These are phyloP conservation scores for Rhizophagus sp. DNA, from an alignment of 192 early-diverging fungal genomes.

Conservation along the genomic window DNA sequence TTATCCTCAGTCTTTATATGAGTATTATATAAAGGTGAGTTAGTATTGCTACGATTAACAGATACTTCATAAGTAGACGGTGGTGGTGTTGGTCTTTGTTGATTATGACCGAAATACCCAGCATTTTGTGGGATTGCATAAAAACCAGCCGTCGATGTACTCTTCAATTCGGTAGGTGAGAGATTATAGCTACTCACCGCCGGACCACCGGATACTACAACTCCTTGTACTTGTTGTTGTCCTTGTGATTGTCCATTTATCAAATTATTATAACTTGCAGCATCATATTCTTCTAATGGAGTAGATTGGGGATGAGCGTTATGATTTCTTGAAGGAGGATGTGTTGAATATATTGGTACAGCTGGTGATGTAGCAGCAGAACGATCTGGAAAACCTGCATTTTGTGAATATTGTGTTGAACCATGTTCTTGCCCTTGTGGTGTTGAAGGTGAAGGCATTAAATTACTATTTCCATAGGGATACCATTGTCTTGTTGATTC, in stretches of 20 bases:
- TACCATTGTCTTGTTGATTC: conserved; percentile 23
- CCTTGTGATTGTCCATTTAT: conserved; percentile 31
- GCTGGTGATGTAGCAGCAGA: background rate
- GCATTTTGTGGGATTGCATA: background rate
- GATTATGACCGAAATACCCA: background rate
- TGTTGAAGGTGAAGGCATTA: background rate
- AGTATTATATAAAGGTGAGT: background rate
- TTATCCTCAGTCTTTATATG: conserved; percentile 11
- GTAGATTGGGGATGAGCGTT: background rate
- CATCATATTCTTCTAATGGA: conserved; percentile 21
- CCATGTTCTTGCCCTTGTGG: conserved; percentile 16
- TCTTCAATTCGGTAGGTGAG: conserved; percentile 4
- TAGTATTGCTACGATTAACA: background rate
- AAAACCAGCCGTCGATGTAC: background rate
- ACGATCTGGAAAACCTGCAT: background rate
- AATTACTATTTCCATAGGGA: conserved; percentile 20
- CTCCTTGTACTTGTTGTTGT: conserved; percentile 18
- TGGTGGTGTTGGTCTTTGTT: background rate
- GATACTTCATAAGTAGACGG: conserved; percentile 11
- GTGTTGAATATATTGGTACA: conserved; percentile 19
- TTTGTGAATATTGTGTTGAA: conserved; percentile 19
- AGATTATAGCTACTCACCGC: conserved; percentile 25
- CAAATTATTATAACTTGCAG: conserved; percentile 14
- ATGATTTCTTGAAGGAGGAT: conserved; percentile 2
- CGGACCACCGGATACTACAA: conserved; percentile 7